These are phyloP conservation scores for Hypholoma sublateritium DNA, from an alignment of 768 basidiomycete species.

Conservation along the genomic window DNA sequence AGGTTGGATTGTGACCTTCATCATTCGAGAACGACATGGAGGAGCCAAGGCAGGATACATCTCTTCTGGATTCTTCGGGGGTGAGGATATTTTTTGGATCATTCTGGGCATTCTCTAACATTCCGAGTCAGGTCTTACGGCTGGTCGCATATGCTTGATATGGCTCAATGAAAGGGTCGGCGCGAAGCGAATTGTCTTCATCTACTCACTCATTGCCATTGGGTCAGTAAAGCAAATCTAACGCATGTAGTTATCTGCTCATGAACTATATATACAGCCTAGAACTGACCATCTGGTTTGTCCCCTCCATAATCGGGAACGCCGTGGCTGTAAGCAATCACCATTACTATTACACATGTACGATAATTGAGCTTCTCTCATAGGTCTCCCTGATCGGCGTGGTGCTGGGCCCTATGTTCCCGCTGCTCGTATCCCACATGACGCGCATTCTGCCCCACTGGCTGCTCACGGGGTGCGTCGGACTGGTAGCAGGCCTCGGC, in stretches of 20 bases:
- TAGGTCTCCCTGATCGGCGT: conserved; percentile 59
- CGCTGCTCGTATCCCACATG: conserved; percentile 67
- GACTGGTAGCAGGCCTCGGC: conserved; percentile 64
- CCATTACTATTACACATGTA: neutral
- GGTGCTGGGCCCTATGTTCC: conserved; percentile 75
- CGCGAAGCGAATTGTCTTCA: conserved; percentile 47
- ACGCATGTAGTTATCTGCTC: too few species aligned
- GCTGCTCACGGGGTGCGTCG: conserved; percentile 62
- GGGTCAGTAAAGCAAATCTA: conserved; percentile 27
- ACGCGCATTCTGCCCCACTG: conserved; percentile 67
- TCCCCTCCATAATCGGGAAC: conserved; percentile 65
- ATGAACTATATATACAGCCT: conserved; percentile 36
- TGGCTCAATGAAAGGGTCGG: conserved; percentile 59
- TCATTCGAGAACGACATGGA: conserved; percentile 8
- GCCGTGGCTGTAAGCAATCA: conserved; percentile 44
- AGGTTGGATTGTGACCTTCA: conserved; percentile 67
- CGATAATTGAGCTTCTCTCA: neutral
- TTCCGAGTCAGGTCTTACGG: conserved; percentile 44
- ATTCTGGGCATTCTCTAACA: neutral
- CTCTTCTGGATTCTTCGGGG: conserved; percentile 31
- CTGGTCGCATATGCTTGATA: conserved; percentile 55
- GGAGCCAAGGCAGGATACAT: conserved; percentile 9
- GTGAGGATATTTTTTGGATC: conserved; percentile 33
- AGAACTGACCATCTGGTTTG: conserved; percentile 70
- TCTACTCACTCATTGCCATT: conserved; percentile 54